A percentile compares a stretch with the other conserved stretches of the same genome.
Evolutionary conservation across 805 yeast species (phyloP).

Genomic region (Sugiyamaella lignohabitans): DNA sequence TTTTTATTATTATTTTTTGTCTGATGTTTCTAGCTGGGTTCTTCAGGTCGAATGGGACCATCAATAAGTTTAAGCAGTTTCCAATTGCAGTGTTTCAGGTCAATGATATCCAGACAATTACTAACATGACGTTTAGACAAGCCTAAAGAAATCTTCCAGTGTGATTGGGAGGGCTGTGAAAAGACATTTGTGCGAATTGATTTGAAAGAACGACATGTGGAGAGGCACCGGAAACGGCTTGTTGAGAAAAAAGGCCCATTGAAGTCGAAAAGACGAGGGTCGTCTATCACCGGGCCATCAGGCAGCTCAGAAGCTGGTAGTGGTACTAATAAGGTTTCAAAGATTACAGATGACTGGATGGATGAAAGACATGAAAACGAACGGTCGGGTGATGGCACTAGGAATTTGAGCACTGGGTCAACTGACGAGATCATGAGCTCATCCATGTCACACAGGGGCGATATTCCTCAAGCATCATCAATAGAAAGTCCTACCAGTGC

Average conservation of each 20-base stretch:
- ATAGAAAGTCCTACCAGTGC: conserved; percentile 2
- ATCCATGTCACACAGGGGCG: too few species aligned
- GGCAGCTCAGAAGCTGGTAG: too few species aligned
- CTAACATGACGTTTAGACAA: conserved; percentile 2
- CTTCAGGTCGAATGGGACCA: too few species aligned
- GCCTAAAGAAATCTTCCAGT: conserved; percentile 15
- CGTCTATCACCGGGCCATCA: not conserved
- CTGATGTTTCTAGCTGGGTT: too few species aligned
- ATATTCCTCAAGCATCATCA: not conserved
- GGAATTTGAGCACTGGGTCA: too few species aligned
- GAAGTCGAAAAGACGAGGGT: conserved; percentile 1
- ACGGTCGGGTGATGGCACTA: too few species aligned
- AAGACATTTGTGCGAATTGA: conserved; percentile 31
- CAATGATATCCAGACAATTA: too few species aligned
- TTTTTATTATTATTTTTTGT: too few species aligned
- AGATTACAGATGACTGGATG: not conserved
- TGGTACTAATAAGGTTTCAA: too few species aligned
- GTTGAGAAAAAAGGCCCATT: conserved; percentile 9
- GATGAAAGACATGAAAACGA: not conserved
- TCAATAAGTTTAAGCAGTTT: too few species aligned
- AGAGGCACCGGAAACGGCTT: conserved; percentile 15
- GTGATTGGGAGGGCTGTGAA: conserved; percentile 24
- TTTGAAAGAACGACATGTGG: conserved; percentile 25
- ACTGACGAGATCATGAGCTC: not conserved
- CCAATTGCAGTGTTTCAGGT: too few species aligned